These are phyloP conservation scores for Mycena maculata DNA, from an alignment of 768 basidiomycete species.

Conservation along the genomic window DNA sequence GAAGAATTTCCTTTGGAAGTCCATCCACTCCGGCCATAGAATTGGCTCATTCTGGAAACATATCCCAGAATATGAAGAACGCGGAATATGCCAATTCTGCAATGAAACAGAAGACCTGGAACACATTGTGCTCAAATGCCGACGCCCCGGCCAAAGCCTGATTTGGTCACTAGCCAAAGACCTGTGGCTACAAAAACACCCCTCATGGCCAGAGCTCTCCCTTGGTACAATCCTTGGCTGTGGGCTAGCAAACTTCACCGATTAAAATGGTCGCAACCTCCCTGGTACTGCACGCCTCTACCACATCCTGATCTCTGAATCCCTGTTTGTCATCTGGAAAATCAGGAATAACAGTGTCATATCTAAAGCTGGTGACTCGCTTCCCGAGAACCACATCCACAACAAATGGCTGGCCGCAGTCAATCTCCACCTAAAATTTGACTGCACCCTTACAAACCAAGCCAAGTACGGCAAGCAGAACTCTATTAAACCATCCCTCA, in stretches of 20 bases:
- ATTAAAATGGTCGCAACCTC: too few species aligned
- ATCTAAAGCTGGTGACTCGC: not conserved
- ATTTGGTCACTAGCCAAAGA: not conserved
- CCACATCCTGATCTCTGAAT: not conserved
- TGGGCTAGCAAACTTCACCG: too few species aligned
- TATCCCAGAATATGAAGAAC: constrained; percentile 3
- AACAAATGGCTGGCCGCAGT: too few species aligned
- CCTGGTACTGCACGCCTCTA: too few species aligned
- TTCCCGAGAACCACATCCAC: too few species aligned
- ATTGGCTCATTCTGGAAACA: constrained; percentile 1
- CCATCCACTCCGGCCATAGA: not conserved
- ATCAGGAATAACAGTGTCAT: not conserved
- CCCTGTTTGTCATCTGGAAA: not conserved
- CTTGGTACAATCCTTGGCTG: too few species aligned
- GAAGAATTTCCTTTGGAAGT: constrained; percentile 6
- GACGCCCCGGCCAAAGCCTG: constrained; percentile 12
- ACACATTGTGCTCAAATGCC: constrained; percentile 2
- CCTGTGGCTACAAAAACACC: constrained; percentile 8
- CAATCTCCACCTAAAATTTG: too few species aligned
- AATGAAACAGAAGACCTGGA: constrained; percentile 1
- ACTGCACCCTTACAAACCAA: too few species aligned
- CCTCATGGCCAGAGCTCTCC: too few species aligned
- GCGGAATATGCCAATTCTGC: constrained; percentile 3
- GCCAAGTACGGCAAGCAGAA: constrained; percentile 27
- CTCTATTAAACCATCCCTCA: constrained; percentile 21